Base-by-base conservation (phyloP, 352 stramenopile genomes). In the Poterioochromonas sp. region DNA sequence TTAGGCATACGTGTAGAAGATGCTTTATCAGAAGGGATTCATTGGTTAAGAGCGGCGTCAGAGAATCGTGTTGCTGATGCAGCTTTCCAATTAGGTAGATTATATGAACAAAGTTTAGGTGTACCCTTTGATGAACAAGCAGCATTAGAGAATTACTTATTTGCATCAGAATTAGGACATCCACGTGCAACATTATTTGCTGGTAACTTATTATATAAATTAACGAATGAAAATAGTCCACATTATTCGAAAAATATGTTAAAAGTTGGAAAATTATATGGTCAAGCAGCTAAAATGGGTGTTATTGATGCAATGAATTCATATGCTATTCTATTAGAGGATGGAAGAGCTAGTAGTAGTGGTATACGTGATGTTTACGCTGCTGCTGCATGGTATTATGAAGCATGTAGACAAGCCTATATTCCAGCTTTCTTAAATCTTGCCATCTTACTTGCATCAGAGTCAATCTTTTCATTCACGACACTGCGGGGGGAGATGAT, bases 71-170 rank as follows among this genome's bases (percentile, higher is more conserved):
- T 74, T 58, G 39, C 39, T 40, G 65, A 74, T 35, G 65, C 65
- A 39, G 3, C 40, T 35, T 74, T 58, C 40, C 65, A 74, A 37
- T 34, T 74, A 18, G 65, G 39, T 29, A n/a, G 65, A 35, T 35
- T 74, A 39, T 74, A 74, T 54, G 65, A 74, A 34, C 65, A 74
- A 34, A 37, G 1, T 8, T 47, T 71, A 29, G 65, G 65, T 18
- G 2, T 74, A 26, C 65, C 65, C 5, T 2, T 44, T 1, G 65
- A 74, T 54, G 29, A 18, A 3, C 15, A 8, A 35, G 65, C 65
- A 34, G 37, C 65, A 1, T 54, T 58, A 26, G 18, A 32, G 5
- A 11, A 74, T 54, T 74, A 58, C 43, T n/a, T 53, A 20, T 39
- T 11, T 12, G 65, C 65, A 37, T 3, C 65, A 12, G 40, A 15